phyloP scores from a whole-genome alignment of 1,284 basidiomycete species.

The Cutaneotrichosporon sp. region DNA sequence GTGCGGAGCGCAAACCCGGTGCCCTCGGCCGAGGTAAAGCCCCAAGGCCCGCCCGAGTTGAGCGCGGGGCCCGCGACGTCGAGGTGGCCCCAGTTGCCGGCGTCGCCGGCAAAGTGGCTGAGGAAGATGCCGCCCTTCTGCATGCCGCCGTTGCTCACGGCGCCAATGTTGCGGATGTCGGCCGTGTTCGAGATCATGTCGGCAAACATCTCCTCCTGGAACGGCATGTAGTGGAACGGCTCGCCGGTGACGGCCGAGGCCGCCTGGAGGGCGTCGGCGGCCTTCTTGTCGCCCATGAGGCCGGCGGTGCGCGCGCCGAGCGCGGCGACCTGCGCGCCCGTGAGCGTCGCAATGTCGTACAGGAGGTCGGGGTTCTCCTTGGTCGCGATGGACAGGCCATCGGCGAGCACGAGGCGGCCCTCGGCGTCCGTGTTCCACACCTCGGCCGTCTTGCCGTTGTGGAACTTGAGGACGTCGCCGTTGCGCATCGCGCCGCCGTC shows the following conservation, averaged over 20 bases:
- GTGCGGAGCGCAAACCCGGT: conserved; percentile 24
- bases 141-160: conserved; percentile 18
- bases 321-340: conserved; percentile 21
- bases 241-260: conserved; percentile 14
- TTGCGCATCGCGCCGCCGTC: conserved; percentile 16
- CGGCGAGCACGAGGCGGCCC: conserved; percentile 25
- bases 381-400: conserved; percentile 18
- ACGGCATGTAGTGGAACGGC: conserved; percentile 24
- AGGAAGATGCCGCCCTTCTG: conserved; percentile 24
- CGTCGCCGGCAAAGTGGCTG: conserved; percentile 23
- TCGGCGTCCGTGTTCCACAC: conserved; percentile 25
- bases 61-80: conserved; percentile 25
- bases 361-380: conserved; percentile 23
- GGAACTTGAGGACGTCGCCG: conserved; percentile 21
- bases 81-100: conserved; percentile 27
- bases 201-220: conserved; percentile 23
- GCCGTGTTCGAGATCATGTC: conserved; percentile 20
- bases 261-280: conserved; percentile 15
- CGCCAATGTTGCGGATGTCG: conserved; percentile 22
- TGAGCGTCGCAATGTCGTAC: conserved; percentile 23
- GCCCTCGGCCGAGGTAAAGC: conserved; percentile 22
- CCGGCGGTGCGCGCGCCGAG: conserved; percentile 24
- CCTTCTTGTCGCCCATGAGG: conserved; percentile 25
- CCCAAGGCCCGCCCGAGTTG: conserved; percentile 18
- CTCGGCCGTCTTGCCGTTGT: conserved; percentile 22